Percentiles rank a stretch among this genome's conserved stretches.
These are phyloP conservation scores for Ophiostoma montium DNA, from an alignment of 2,329 filamentous ascomycete genomes.

Conservation along the genomic window DNA sequence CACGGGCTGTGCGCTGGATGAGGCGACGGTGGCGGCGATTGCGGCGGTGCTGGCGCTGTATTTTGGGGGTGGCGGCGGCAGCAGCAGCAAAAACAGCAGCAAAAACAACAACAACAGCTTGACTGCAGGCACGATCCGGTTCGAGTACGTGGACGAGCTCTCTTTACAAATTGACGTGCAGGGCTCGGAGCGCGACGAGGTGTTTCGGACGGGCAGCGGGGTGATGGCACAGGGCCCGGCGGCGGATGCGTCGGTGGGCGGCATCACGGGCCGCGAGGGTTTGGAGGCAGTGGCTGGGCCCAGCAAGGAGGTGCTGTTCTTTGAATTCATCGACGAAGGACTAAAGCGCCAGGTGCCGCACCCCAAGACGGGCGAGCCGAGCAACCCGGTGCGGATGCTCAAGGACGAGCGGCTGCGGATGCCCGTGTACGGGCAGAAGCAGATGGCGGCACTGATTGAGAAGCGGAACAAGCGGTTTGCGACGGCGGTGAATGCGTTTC, in stretches of 20 bases:
- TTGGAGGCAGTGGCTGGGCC: conserved; percentile 13
- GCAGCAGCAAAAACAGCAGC: conserved; percentile 62
- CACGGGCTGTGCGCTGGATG: conserved; percentile 51
- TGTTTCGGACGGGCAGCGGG: conserved; percentile 38
- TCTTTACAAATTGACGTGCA: conserved; percentile 69
- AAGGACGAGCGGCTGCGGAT: conserved; percentile 73
- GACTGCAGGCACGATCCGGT: conserved; percentile 64
- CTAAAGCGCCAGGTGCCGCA: conserved; percentile 65
- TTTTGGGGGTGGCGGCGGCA: conserved; percentile 51
- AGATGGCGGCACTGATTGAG: conserved; percentile 79
- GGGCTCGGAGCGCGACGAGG: conserved; percentile 50
- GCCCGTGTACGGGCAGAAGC: conserved; percentile 84
- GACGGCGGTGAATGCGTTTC: conserved; percentile 60
- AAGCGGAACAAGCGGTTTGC: conserved; percentile 76
- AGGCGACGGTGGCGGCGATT: conserved; percentile 73
- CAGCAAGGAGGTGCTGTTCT: conserved; percentile 60
- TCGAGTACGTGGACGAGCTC: conserved; percentile 74
- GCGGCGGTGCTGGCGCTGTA: conserved; percentile 32
- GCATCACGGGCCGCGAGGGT: conserved; percentile 30
- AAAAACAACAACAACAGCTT: conserved; percentile 1
- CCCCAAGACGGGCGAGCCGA: conserved; percentile 59
- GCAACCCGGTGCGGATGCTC: conserved; percentile 51
- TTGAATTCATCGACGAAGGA: conserved; percentile 88
- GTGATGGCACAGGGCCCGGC: conserved; percentile 29
- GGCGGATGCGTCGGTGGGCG: conserved; percentile 42